phyloP scores from a whole-genome alignment of 176 grass and related monocot genomes.

The Aegilops sharonensis region DNA sequence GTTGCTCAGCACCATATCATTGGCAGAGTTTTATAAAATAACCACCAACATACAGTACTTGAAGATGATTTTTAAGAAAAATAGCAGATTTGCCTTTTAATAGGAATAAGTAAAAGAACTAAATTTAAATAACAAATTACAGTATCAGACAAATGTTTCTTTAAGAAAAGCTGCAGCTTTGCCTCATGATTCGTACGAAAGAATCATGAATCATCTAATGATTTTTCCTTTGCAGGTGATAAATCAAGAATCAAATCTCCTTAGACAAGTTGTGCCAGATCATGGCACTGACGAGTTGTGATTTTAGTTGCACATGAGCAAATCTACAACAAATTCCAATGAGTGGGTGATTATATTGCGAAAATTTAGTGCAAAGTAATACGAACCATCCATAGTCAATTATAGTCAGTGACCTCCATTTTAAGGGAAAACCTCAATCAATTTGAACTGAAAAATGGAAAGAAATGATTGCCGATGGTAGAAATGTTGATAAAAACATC shows the following conservation, averaged over 20 bases:
- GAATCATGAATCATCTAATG: background rate
- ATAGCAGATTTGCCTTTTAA: background rate
- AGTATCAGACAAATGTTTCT: background rate
- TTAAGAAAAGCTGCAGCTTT: background rate
- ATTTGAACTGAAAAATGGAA: constrained; percentile 11
- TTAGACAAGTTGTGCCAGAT: background rate
- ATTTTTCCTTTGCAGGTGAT: background rate
- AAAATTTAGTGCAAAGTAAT: background rate
- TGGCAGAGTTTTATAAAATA: background rate
- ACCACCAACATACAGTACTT: background rate
- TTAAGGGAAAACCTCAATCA: background rate
- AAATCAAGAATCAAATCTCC: background rate
- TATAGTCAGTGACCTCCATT: background rate
- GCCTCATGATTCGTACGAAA: background rate
- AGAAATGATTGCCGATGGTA: background rate
- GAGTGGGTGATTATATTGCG: background rate
- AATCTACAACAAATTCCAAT: background rate
- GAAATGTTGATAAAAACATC: constrained; percentile 8
- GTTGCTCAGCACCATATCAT: background rate
- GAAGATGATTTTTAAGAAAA: background rate
- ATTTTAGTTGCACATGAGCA: constrained; percentile 9
- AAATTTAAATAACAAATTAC: background rate
- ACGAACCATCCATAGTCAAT: constrained; percentile 5
- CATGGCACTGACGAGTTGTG: background rate
- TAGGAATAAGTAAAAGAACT: background rate